Evolutionary conservation across 768 basidiomycete species (phyloP).

Genomic region (Postia placenta): DNA sequence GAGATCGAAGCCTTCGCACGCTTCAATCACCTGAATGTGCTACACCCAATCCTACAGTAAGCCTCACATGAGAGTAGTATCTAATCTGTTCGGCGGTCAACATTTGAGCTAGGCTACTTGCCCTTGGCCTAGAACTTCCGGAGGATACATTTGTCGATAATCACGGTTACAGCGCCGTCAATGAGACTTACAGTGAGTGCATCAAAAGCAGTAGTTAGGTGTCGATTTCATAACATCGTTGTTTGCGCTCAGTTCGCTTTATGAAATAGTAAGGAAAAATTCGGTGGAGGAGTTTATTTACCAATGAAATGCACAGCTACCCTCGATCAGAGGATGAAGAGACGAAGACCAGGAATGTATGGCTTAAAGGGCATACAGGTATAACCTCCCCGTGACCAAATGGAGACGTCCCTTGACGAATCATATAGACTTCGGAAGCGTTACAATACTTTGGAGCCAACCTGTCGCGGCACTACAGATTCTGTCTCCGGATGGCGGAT

Average conservation of each 20-base stretch:
- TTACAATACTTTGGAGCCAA: slow-evolving; percentile 32
- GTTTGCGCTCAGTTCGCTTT: slow-evolving; percentile 22
- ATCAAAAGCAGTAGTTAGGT: not conserved
- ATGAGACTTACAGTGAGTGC: slow-evolving; percentile 31
- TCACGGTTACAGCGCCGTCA: slow-evolving; percentile 31
- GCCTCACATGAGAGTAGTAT: not conserved
- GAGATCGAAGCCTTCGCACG: slow-evolving; percentile 46
- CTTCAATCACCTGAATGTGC: slow-evolving; percentile 45
- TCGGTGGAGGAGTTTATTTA: not conserved
- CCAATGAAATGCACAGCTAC: slow-evolving; percentile 15
- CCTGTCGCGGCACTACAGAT: slow-evolving; percentile 31
- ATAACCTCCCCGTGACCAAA: not conserved
- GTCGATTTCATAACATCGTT: not conserved
- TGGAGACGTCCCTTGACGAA: not conserved
- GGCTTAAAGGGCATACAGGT: slow-evolving; percentile 34
- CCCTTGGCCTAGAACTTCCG: slow-evolving; percentile 39
- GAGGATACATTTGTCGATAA: slow-evolving; percentile 37
- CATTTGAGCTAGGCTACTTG: slow-evolving; percentile 31
- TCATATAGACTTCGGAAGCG: slow-evolving; percentile 24
- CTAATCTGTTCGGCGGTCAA: not conserved
- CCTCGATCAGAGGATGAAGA: slow-evolving; percentile 28
- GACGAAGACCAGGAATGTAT: slow-evolving; percentile 23
- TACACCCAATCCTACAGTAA: slow-evolving; percentile 43
- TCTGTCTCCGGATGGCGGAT: slow-evolving; percentile 26
- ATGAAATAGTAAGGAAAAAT: slow-evolving; percentile 18